Evolutionary conservation across 148 eudicot genomes (phyloP).

Genomic region (Talinum fruticosum): DNA sequence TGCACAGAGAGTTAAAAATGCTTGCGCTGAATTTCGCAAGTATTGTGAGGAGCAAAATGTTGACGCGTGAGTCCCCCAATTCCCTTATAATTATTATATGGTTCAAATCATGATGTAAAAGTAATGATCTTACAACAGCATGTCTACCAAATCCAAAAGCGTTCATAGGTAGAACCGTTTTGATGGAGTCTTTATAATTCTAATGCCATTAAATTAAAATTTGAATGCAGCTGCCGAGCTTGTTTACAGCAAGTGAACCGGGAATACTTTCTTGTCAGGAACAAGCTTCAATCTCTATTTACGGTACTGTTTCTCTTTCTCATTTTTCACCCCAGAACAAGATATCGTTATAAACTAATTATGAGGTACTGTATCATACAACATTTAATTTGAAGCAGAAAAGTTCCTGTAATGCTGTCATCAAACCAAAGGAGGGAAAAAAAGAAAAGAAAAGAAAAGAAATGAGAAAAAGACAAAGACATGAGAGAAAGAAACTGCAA

Average conservation of each 20-base stretch:
- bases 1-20: slow-evolving; percentile 62
- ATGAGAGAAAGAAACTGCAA: no score
- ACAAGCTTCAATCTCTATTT: slow-evolving; percentile 61
- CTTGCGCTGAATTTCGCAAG: slow-evolving; percentile 53
- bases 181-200: background rate
- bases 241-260: slow-evolving; percentile 67
- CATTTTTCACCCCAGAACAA: background rate
- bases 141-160: background rate
- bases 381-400: background rate
- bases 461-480: no score
- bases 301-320: slow-evolving; percentile 32
- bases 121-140: background rate
- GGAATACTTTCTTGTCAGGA: slow-evolving; percentile 60
- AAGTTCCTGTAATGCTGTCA: background rate
- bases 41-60: slow-evolving; percentile 58
- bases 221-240: slow-evolving; percentile 47
- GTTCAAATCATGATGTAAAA: background rate
- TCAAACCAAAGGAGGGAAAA: background rate
- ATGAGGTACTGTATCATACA: no score
- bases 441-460: background rate
- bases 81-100: background rate
- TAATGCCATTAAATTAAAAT: background rate
- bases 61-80: slow-evolving; percentile 39
- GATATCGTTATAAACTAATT: background rate
- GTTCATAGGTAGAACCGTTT: background rate